These are phyloP conservation scores for Saitoella complicata DNA, from an alignment of 805 yeast genomes.

Conservation along the genomic window DNA sequence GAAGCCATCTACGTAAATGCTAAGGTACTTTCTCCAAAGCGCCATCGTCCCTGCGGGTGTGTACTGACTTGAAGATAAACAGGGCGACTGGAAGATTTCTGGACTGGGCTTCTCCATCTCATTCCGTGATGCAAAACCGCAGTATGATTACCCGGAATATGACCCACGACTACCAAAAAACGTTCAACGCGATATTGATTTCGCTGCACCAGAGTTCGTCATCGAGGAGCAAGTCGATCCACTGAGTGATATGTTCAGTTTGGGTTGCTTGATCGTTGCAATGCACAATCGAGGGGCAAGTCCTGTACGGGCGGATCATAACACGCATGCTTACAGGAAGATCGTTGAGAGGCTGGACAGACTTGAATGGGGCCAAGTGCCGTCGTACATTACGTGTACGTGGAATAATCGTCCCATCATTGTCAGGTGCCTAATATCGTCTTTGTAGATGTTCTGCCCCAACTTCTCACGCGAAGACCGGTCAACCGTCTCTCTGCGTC, in stretches of 20 bases:
- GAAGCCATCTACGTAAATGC: slow-evolving; percentile 58
- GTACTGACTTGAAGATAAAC: slow-evolving; percentile 13
- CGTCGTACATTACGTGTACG: background rate
- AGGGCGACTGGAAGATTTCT: slow-evolving; percentile 85
- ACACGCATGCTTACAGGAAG: slow-evolving; percentile 32
- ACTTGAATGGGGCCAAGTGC: slow-evolving; percentile 11
- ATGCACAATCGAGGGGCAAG: slow-evolving; percentile 36
- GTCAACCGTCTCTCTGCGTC: slow-evolving; percentile 42
- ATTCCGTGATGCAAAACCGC: slow-evolving; percentile 28
- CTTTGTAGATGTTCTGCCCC: slow-evolving; percentile 34
- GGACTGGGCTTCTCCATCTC: slow-evolving; percentile 50
- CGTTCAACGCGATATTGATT: slow-evolving; percentile 54
- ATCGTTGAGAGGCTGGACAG: slow-evolving; percentile 17
- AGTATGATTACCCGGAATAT: slow-evolving; percentile 50
- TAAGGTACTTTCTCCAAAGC: slow-evolving; percentile 9
- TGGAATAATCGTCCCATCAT: no score
- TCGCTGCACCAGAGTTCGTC: slow-evolving; percentile 71
- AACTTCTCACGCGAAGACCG: slow-evolving; percentile 41
- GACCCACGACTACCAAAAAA: slow-evolving; percentile 64
- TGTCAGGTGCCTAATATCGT: slow-evolving; percentile 32
- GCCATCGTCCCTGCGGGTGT: background rate
- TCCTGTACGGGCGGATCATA: slow-evolving; percentile 33
- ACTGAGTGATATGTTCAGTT: slow-evolving; percentile 67
- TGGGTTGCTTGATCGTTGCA: slow-evolving; percentile 62
- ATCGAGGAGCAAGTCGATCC: slow-evolving; percentile 45